Evolutionary conservation across 2,329 filamentous ascomycete species (phyloP).

Genomic region (Metarhizium rileyi): DNA sequence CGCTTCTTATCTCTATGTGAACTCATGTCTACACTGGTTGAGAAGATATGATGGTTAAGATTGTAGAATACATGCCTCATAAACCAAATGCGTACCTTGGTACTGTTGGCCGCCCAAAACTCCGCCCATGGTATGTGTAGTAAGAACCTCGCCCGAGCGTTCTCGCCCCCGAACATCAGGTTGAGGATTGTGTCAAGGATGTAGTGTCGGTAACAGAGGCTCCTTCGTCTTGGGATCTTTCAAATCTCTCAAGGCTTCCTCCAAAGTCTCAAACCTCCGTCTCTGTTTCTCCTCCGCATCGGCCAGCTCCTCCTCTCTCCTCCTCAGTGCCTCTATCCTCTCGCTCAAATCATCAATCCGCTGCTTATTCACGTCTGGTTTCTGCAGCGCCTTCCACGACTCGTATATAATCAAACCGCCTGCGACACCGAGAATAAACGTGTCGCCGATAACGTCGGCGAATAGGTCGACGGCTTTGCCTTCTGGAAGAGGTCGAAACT

Average conservation of each 20-base stretch:
- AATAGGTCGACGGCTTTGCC: slow-evolving; percentile 57
- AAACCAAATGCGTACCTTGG: not conserved
- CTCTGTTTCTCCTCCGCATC: slow-evolving; percentile 33
- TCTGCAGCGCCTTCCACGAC: slow-evolving; percentile 47
- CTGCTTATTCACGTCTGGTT: slow-evolving; percentile 48
- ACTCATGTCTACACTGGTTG: not conserved
- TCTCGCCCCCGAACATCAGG: not conserved
- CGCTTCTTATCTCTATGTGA: not conserved
- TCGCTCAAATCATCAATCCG: slow-evolving; percentile 40
- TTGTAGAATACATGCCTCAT: not conserved
- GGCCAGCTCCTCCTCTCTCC: slow-evolving; percentile 39
- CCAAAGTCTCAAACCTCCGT: slow-evolving; percentile 41
- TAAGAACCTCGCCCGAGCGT: not conserved
- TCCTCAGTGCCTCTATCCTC: slow-evolving; percentile 39
- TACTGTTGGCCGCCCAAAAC: not conserved
- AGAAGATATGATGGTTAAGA: not conserved
- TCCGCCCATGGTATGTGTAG: not conserved
- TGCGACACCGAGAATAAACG: slow-evolving; percentile 52
- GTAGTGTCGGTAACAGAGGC: slow-evolving; percentile 35
- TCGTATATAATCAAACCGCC: slow-evolving; percentile 50
- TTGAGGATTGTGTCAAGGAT: slow-evolving; percentile 8
- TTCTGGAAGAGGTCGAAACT: slow-evolving; percentile 54
- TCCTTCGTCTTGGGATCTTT: slow-evolving; percentile 48
- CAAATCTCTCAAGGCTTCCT: slow-evolving; percentile 40
- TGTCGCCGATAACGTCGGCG: slow-evolving; percentile 54